A percentile compares a stretch with the other conserved stretches of the same genome.
These are phyloP conservation scores for Globisporangium spinosum DNA, from an alignment of 352 stramenopile genomes.

Conservation along the genomic window DNA sequence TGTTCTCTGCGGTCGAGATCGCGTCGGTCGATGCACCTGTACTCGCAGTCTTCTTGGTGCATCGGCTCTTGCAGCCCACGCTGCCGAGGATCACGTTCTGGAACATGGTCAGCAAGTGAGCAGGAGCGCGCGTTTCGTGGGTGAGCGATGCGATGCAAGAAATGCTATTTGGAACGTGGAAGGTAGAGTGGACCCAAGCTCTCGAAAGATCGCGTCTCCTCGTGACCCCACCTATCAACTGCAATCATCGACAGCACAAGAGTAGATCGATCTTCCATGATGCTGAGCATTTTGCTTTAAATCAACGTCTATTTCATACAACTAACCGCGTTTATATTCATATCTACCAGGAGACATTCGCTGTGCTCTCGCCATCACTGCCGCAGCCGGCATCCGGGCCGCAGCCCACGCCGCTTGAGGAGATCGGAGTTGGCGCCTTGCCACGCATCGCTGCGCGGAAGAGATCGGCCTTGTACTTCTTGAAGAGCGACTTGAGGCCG, in stretches of 20 bases:
- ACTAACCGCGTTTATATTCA: background rate
- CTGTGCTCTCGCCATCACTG: background rate
- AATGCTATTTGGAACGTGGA: background rate
- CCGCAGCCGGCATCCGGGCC: slow-evolving; percentile 22
- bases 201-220: slow-evolving; percentile 11
- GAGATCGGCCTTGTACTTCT: slow-evolving; percentile 81
- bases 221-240: background rate
- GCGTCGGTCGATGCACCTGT: slow-evolving; percentile 25
- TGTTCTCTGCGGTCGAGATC: slow-evolving; percentile 34
- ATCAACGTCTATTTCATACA: slow-evolving; percentile 15
- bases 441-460: slow-evolving; percentile 75
- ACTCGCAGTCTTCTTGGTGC: slow-evolving; percentile 30
- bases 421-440: slow-evolving; percentile 58
- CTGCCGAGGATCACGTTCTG: slow-evolving; percentile 50
- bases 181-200: background rate
- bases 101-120: slow-evolving; percentile 33
- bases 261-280: too few species aligned
- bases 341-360: slow-evolving; percentile 26
- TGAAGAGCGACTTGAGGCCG: slow-evolving; percentile 72
- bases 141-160: background rate
- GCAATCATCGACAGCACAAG: too few species aligned
- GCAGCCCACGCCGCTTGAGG: slow-evolving; percentile 56
- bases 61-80: slow-evolving; percentile 55
- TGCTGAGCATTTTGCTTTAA: background rate
- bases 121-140: background rate